Base-by-base conservation (phyloP, 345 rosid genomes). In the Microthlaspi erraticum region DNA sequence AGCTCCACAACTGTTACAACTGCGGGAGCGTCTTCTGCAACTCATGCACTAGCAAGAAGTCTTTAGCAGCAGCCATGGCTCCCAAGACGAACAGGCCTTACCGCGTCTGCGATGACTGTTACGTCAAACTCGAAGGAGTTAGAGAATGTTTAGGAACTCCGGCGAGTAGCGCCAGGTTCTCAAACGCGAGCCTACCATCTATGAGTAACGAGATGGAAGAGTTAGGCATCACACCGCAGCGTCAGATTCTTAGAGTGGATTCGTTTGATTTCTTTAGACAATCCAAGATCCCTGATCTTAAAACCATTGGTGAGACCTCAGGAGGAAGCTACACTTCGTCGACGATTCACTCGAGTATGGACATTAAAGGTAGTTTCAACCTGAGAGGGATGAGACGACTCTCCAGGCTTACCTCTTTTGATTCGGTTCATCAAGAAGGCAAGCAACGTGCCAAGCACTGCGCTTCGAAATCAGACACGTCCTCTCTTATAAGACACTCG, bases 21-120 rank as follows among this genome's bases (percentile, higher is more conserved):
- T 87, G 91, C 55, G 92, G 91, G 50, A 75, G 81, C 42, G 86
- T 74, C 23, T 80, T 81, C 76, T 89, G 92, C 44, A 80, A 78
- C 14, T 75, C 81, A 19, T 87, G 92, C 76, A 87, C 89, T 49
- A 73, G 79, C 61, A 87, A 77, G 71, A 85, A 77, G 58, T 76
- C 88, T 4, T 66, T 78, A 34, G 88, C 81, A 74, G 90, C 96
- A 74, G 81, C 92, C 9, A 72, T 89, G 86, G 89, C 91, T 60
- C 89, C 91, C 7, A 82, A 72, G 32, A 71, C 66, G 3, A 71
- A 82, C 81, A 85, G 87, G 74, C 81, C 86, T 71, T 79, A 78
- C 73, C 89, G 88, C 42, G 92, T 87, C 12, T 87, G 91, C 63
- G 87, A 85, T 70, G 81, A 72, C 69, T 89, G 91, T 56, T 82